Percentiles rank a stretch among this genome's conserved stretches.
Conservation (phyloP, 2,329 filamentous ascomycete genomes). For the Fusarium sp. region DNA sequence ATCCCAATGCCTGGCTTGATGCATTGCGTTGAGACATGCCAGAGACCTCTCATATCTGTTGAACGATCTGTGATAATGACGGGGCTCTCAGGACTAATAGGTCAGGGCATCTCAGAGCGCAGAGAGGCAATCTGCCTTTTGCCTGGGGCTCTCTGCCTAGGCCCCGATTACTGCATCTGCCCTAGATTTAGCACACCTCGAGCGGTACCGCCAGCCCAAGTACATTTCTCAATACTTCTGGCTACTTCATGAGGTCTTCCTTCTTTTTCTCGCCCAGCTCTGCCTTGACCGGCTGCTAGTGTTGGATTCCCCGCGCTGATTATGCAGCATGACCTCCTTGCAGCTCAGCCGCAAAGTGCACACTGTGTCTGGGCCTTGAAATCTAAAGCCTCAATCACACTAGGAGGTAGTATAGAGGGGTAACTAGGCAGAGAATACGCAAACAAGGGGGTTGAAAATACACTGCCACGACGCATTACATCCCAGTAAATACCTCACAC, state of each 20-base stretch:
- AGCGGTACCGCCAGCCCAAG: not conserved
- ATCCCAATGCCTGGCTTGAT: not conserved
- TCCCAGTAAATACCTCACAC: conserved; percentile 7
- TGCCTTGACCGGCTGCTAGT: not conserved
- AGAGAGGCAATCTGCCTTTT: not conserved
- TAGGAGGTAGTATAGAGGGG: not conserved
- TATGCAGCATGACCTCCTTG: not conserved
- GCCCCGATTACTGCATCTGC: not conserved
- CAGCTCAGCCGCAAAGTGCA: conserved; percentile 8
- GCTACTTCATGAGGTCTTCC: not conserved
- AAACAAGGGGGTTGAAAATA: not conserved
- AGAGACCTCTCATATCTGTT: not conserved
- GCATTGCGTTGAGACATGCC: not conserved
- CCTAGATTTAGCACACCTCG: not conserved
- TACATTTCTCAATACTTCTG: conserved; percentile 1
- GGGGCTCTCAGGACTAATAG: not conserved
- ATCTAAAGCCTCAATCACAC: not conserved
- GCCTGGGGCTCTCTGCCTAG: too few species aligned
- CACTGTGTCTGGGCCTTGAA: not conserved
- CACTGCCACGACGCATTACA: not conserved
- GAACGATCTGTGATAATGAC: not conserved
- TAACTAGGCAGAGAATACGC: not conserved
- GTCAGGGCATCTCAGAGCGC: not conserved
- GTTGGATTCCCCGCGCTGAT: not conserved
- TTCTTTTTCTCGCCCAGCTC: not conserved